A percentile compares a stretch with the other conserved stretches of the same genome.
Evolutionary conservation across 306 rosid species (phyloP).

Genomic region (Ormosia semicastrata): DNA sequence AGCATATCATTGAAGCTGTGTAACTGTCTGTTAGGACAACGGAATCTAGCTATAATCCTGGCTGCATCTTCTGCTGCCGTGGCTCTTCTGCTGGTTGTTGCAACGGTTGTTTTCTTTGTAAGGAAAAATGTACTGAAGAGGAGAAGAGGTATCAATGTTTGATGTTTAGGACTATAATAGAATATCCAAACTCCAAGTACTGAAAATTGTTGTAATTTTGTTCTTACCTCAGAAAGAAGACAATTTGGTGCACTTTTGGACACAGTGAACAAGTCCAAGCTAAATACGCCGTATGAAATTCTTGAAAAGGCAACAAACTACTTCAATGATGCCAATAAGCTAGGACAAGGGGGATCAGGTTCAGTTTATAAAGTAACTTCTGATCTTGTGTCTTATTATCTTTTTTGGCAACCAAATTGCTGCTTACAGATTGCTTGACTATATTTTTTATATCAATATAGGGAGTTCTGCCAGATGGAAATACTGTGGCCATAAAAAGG

Average conservation of each 20-base stretch:
- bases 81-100: conserved; percentile 46
- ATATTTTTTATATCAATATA: neutral
- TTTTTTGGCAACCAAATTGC: neutral
- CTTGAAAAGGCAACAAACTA: conserved; percentile 73
- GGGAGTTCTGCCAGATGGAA: conserved; percentile 61
- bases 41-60: conserved; percentile 31
- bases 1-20: neutral
- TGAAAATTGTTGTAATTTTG: neutral
- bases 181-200: neutral
- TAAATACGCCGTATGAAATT: conserved; percentile 57
- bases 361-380: conserved; percentile 62
- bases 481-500: conserved; percentile 43
- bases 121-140: conserved; percentile 45
- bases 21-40: conserved; percentile 35
- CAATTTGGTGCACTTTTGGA: conserved; percentile 55
- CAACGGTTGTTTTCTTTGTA: conserved; percentile 41
- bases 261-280: conserved; percentile 54
- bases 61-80: conserved; percentile 40
- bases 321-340: conserved; percentile 55
- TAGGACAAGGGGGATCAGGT: conserved; percentile 89
- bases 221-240: conserved; percentile 45
- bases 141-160: conserved; percentile 48
- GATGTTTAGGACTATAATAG: neutral
- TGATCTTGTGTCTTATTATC: neutral
- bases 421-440: neutral